phyloP scores from a whole-genome alignment of 805 yeast genomes.

The Wickerhamiella australiensis region DNA sequence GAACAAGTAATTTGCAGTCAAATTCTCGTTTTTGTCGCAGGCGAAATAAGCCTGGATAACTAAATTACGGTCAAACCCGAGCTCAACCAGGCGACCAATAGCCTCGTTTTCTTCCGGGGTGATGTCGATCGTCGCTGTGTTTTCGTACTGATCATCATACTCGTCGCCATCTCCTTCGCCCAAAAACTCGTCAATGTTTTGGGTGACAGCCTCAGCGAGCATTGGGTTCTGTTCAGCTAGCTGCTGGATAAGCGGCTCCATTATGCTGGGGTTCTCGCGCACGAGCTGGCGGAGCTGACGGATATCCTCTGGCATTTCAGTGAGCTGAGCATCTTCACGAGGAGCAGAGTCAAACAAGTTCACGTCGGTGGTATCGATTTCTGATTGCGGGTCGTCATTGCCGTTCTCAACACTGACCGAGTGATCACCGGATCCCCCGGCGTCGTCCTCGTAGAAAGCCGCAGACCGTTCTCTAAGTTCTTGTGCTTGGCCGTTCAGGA shows the following conservation, averaged over 20 bases:
- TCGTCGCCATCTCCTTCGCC: conserved; percentile 27
- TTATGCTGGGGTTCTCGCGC: conserved; percentile 75
- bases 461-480: not conserved
- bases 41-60: conserved; percentile 94
- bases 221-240: conserved; percentile 75
- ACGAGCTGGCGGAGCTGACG: conserved; percentile 62
- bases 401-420: conserved; percentile 10
- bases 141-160: conserved; percentile 30
- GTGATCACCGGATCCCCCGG: too few species aligned
- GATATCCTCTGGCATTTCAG: conserved; percentile 32
- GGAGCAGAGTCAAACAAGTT: conserved; percentile 28
- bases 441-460: conserved; percentile 4
- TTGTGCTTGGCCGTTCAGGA: conserved; percentile 53
- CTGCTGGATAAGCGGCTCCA: conserved; percentile 73
- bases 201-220: conserved; percentile 53
- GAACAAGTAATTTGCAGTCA: conserved; percentile 85
- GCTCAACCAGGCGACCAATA: conserved; percentile 76
- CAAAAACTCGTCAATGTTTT: conserved; percentile 19
- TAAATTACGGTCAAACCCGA: conserved; percentile 79
- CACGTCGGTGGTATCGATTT: conserved; percentile 24
- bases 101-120: conserved; percentile 81
- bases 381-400: not conserved
- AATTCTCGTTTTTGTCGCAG: conserved; percentile 94
- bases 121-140: conserved; percentile 41
- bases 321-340: not conserved